A percentile compares a stretch with the other conserved stretches of the same genome.
Conservation (phyloP, 352 stramenopile genomes). For the Phytophthora tubulina region DNA sequence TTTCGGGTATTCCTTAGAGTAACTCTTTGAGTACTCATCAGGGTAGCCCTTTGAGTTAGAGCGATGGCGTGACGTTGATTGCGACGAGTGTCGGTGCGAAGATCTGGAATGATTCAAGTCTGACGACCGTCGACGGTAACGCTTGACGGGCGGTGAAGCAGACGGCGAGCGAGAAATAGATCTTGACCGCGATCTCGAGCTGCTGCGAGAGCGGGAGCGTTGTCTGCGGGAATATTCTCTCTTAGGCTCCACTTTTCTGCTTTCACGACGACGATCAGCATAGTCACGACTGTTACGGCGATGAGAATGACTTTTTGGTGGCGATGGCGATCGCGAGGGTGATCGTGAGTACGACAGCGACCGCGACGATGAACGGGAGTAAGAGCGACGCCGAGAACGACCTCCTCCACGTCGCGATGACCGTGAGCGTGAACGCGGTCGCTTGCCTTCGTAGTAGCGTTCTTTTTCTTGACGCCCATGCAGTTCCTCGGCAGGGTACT, state of each 20-base stretch:
- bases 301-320: conserved; percentile 22
- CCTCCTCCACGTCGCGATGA: conserved; percentile 39
- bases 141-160: conserved; percentile 36
- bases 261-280: conserved; percentile 22
- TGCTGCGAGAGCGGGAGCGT: conserved; percentile 44
- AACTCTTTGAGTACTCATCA: conserved; percentile 14
- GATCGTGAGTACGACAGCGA: conserved; percentile 50
- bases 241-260: conserved; percentile 28
- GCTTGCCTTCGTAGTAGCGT: conserved; percentile 33
- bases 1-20: conserved; percentile 25
- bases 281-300: conserved; percentile 40
- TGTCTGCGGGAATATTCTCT: conserved; percentile 34
- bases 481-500: conserved; percentile 18
- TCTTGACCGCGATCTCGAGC: conserved; percentile 48
- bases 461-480: conserved; percentile 24
- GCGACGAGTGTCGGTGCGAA: conserved; percentile 36
- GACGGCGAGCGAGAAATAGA: conserved; percentile 51
- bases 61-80: conserved; percentile 29
- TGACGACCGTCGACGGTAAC: conserved; percentile 40
- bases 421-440: conserved; percentile 43
- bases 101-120: conserved; percentile 29
- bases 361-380: conserved; percentile 50
- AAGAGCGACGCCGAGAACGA: conserved; percentile 44
- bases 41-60: conserved; percentile 37
- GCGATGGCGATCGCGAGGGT: conserved; percentile 36